These are phyloP conservation scores for Penicillium crustosum DNA, from an alignment of 2,329 filamentous ascomycete genomes.

Conservation along the genomic window DNA sequence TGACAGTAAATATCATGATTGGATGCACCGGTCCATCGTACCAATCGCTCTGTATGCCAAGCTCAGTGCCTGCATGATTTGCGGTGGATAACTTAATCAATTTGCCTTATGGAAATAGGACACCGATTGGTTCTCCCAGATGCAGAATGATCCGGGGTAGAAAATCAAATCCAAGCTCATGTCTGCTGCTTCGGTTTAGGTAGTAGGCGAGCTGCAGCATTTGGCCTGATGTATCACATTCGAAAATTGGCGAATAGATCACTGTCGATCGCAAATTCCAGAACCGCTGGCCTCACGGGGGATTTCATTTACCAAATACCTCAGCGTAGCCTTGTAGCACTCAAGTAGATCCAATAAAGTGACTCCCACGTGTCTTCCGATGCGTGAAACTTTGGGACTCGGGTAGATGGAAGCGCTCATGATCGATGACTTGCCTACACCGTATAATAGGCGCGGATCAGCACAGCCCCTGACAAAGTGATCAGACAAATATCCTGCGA, in stretches of 20 bases:
- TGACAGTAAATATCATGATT: not conserved
- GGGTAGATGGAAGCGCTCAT: not conserved
- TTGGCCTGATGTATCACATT: not conserved
- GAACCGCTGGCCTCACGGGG: not conserved
- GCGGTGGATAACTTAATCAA: not conserved
- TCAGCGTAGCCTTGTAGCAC: not conserved
- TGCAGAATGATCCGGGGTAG: not conserved
- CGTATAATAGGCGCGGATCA: not conserved
- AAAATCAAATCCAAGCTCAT: not conserved
- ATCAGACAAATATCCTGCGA: not conserved
- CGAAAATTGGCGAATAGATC: not conserved
- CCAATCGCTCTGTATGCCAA: slow-evolving; percentile 14
- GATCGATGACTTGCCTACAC: not conserved
- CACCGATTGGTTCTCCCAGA: not conserved
- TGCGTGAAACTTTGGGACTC: not conserved
- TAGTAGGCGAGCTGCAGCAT: not conserved
- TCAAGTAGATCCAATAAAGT: not conserved
- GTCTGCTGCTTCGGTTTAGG: not conserved
- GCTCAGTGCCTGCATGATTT: slow-evolving; percentile 10
- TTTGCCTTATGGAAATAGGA: not conserved
- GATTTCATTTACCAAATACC: not conserved
- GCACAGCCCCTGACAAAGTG: not conserved
- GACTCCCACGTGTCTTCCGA: not conserved
- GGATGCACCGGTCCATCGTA: not conserved
- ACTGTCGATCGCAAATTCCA: not conserved